Evolutionary conservation across 2,329 filamentous ascomycete genomes (phyloP).

Genomic region (Fusarium equiseti): DNA sequence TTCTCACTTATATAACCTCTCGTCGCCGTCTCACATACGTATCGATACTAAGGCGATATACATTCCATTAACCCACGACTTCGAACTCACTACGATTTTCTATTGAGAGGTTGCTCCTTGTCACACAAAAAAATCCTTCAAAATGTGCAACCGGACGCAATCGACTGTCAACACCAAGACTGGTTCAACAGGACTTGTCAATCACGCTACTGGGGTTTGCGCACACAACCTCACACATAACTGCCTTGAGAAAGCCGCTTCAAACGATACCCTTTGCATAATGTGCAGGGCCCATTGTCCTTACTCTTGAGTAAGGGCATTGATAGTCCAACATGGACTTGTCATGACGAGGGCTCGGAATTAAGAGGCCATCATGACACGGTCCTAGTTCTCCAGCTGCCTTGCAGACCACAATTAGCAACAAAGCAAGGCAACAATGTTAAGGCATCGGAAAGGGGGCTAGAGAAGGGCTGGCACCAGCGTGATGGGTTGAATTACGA

Average conservation of each 20-base stretch:
- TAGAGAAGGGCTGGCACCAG: conserved; percentile 9
- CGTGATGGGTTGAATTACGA: conserved; percentile 22
- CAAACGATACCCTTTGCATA: conserved; percentile 39
- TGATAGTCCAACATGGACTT: neutral
- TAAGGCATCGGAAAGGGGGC: conserved; percentile 7
- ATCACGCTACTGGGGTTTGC: conserved; percentile 42
- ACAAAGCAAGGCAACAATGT: neutral
- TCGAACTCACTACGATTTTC: neutral
- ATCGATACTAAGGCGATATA: neutral
- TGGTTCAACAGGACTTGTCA: conserved; percentile 23
- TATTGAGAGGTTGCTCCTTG: neutral
- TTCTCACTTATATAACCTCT: neutral
- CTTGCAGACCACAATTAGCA: neutral
- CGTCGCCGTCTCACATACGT: neutral
- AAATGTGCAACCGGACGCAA: conserved; percentile 8
- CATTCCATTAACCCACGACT: neutral
- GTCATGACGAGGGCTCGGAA: neutral
- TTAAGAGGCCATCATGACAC: conserved; percentile 5
- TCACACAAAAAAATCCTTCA: neutral
- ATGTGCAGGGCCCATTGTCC: conserved; percentile 46
- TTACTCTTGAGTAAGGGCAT: neutral
- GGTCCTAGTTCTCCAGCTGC: neutral
- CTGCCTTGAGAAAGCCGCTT: conserved; percentile 37
- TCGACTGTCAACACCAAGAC: conserved; percentile 9
- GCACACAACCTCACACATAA: conserved; percentile 44